phyloP scores from a whole-genome alignment of 108 stramenopile genomes.

The Cafeteria roenbergensis region DNA sequence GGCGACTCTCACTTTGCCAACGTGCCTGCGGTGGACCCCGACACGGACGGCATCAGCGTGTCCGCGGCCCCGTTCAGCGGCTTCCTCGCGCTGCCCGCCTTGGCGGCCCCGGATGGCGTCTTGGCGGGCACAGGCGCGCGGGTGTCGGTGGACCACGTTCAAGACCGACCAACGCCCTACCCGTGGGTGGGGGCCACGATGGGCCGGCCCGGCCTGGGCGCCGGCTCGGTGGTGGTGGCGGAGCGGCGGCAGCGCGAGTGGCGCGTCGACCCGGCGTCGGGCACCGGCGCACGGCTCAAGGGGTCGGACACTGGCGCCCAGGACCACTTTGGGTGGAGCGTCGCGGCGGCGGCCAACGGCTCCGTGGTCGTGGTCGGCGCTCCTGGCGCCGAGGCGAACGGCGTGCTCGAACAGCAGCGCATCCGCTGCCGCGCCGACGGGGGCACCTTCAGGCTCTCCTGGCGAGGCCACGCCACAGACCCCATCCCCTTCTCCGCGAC shows the following conservation, averaged over 20 bases:
- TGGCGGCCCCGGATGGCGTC: background rate
- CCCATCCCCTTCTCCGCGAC: background rate
- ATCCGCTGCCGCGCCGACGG: constrained; percentile 1
- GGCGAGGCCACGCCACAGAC: background rate
- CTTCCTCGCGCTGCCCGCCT: background rate
- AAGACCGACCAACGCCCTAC: background rate
- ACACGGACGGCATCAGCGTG: background rate
- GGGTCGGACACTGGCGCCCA: constrained; percentile 3
- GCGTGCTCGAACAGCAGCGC: background rate
- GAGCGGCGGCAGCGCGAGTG: background rate
- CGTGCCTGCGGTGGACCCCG: no score
- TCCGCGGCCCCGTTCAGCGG: background rate
- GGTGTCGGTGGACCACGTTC: background rate
- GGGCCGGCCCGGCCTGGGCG: no score
- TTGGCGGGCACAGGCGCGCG: background rate
- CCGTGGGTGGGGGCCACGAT: background rate
- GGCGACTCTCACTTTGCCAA: no score
- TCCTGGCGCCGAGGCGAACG: background rate
- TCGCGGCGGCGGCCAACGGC: background rate
- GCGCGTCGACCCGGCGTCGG: background rate
- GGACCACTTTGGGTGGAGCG: constrained; percentile 7
- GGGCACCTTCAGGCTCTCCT: background rate
- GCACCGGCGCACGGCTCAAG: background rate
- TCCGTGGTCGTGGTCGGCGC: constrained; percentile 5
- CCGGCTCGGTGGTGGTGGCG: background rate